Evolutionary conservation across 1,284 basidiomycete species (phyloP).

Genomic region (Leccinum subrobustum): DNA sequence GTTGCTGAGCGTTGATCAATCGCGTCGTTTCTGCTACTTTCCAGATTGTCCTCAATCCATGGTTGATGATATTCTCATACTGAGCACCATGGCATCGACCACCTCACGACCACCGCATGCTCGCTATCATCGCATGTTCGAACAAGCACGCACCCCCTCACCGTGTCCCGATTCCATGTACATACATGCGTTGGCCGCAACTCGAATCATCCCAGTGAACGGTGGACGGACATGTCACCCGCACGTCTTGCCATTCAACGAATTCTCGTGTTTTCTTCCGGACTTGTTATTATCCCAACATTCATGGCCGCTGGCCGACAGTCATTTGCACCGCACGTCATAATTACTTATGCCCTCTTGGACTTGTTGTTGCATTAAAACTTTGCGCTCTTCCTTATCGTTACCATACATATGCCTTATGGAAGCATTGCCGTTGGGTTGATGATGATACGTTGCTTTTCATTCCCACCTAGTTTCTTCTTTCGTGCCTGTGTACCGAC

Average conservation of each 20-base stretch:
- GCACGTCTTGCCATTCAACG: neutral
- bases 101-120: constrained; percentile 16
- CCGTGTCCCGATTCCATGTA: neutral
- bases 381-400: neutral
- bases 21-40: constrained; percentile 12
- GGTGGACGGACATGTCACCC: constrained; percentile 8
- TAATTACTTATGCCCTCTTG: constrained; percentile 14
- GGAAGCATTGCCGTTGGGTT: neutral
- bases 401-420: neutral
- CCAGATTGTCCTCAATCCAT: constrained; percentile 76
- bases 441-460: constrained; percentile 4
- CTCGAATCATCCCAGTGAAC: neutral
- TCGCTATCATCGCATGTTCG: neutral
- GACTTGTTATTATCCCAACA: constrained; percentile 23
- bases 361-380: constrained; percentile 10
- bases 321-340: constrained; percentile 3
- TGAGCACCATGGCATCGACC: constrained; percentile 27
- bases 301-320: neutral
- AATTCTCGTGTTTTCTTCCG: neutral
- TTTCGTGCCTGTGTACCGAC: neutral
- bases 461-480: constrained; percentile 20
- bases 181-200: neutral
- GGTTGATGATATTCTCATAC: constrained; percentile 79
- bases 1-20: constrained; percentile 18
- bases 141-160: neutral